Base-by-base conservation (phyloP, 2,329 filamentous ascomycete species). In the Sporothrix pallida region DNA sequence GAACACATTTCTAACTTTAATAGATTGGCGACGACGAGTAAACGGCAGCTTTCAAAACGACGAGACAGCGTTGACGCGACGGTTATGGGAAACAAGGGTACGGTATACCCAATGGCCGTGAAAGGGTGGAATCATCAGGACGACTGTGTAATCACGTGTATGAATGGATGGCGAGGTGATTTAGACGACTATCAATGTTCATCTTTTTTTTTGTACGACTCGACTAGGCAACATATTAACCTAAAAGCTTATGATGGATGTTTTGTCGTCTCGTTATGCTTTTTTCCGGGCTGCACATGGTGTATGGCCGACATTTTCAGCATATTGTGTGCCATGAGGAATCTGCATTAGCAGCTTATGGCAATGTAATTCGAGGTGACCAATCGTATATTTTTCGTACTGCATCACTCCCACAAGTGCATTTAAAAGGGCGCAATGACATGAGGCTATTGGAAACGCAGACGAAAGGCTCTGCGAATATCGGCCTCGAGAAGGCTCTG, bases 21-120 rank as follows among this genome's bases (percentile, higher is more conserved):
- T 62, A 82, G 81, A 83, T 83, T 75, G 81, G 81, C 65, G 81
- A 83, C 72, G 81, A 82, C 68, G 81, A 83, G 78, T 82, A 80
- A 79, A 63, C 26, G 72, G 26, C 58, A 10, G 6, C 7, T 4
- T 56, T 62, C 54, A 48, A 71, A 20, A 37, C 42, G 23, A 50
- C 10, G 13, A 26, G 46, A 23, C 26, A 20, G 31, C 44, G 54
- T 63, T 26, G 15, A n/a, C 17, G 58, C 17, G 12, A 85, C 26
- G 48, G 54, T 56, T 31, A 56, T 42, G 67, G 67, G 42, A 69
- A 69, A 54, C 31, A 46, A 10, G 62, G 62, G 60, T 65, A 46
- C 13, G 62, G 62, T 26, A 48, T 67, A 67, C 65, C 65, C 65
- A 52, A 17, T 20, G 65, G n/a, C 9, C 17, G 12, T 44, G 68